Percentiles rank a stretch among this genome's conserved stretches.
Evolutionary conservation across 331 rosid genomes (phyloP).

Genomic region (Quercus phellos): DNA sequence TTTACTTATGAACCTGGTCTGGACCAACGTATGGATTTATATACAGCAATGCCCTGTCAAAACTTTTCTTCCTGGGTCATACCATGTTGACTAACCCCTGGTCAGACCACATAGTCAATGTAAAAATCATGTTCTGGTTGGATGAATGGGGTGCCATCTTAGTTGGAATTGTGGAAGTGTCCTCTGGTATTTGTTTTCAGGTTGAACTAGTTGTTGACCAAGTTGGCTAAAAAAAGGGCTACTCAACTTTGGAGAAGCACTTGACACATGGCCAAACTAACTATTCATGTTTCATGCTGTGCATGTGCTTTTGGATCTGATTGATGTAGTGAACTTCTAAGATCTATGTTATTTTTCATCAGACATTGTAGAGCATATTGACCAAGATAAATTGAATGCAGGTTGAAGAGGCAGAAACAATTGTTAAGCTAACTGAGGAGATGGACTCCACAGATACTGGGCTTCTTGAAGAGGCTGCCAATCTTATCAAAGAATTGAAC

Average conservation of each 20-base stretch:
- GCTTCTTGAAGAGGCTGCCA: conserved; percentile 81
- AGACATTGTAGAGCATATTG: neutral
- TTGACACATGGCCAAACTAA: neutral
- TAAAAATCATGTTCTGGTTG: neutral
- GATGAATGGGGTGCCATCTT: neutral
- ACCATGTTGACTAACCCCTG: neutral
- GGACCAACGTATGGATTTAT: neutral
- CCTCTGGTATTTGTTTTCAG: neutral
- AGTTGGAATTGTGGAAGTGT: neutral
- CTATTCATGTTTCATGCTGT: neutral
- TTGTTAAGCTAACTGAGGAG: conserved; percentile 80
- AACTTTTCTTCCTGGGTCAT: neutral
- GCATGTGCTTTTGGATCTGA: neutral
- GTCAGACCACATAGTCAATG: neutral
- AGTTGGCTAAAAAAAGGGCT: neutral
- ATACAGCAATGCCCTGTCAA: neutral
- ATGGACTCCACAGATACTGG: conserved; percentile 73
- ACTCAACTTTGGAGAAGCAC: neutral
- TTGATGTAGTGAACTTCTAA: neutral
- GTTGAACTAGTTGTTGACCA: neutral
- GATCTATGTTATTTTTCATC: neutral
- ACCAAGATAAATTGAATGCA: conserved; percentile 23
- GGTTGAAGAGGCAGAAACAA: conserved; percentile 95
- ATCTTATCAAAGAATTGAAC: conserved; percentile 65
- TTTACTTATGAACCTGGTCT: neutral